These are phyloP conservation scores for Rheum nobile DNA, from an alignment of 148 eudicot genomes.

Conservation along the genomic window DNA sequence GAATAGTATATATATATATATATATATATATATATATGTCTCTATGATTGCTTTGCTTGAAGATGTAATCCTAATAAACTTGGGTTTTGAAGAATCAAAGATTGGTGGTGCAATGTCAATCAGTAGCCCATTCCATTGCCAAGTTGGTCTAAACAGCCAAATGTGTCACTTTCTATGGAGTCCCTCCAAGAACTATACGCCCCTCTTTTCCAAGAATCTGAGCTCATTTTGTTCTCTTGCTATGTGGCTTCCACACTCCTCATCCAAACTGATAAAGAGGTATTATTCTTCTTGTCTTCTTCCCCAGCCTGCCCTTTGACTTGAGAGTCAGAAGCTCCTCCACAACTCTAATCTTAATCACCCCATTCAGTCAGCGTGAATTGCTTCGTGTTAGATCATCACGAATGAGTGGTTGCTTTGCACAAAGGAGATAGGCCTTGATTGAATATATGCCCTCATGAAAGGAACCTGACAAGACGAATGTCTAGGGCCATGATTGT, in stretches of 20 bases:
- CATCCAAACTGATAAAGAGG: not conserved
- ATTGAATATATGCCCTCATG: constrained; percentile 7
- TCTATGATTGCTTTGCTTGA: not conserved
- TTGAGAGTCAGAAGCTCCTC: not conserved
- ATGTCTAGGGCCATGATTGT: not conserved
- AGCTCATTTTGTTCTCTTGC: constrained; percentile 15
- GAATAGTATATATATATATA: no score
- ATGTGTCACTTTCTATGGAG: not conserved
- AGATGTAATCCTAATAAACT: not conserved
- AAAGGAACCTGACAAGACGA: not conserved
- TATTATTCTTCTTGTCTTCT: not conserved
- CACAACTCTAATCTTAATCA: not conserved
- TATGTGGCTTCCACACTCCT: constrained; percentile 8
- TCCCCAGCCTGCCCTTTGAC: not conserved
- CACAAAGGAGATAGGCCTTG: not conserved
- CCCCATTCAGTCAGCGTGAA: not conserved
- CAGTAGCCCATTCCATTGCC: not conserved
- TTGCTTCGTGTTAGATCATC: no score
- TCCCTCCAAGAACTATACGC: no score
- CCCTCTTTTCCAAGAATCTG: not conserved
- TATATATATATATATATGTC: not conserved
- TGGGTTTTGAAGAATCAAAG: not conserved
- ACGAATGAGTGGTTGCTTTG: not conserved
- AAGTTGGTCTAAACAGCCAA: not conserved
- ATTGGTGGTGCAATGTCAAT: not conserved